Conservation (phyloP, 768 basidiomycete genomes). For the Leccinum rimulosum region DNA sequence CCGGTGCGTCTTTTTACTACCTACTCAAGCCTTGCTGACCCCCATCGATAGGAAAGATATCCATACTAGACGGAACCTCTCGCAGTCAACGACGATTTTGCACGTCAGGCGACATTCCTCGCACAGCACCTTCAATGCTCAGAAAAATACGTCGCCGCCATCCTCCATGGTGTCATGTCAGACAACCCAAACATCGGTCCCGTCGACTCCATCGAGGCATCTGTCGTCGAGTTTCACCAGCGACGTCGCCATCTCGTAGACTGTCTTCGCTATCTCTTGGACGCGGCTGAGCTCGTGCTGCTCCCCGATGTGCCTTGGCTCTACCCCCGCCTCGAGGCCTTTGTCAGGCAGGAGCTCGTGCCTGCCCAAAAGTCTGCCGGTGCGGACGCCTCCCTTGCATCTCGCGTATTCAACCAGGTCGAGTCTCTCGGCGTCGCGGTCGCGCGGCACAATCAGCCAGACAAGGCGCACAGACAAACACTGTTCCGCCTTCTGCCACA, state of each 20-base stretch:
- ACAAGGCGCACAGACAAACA: constrained; percentile 59
- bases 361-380: no score
- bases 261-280: constrained; percentile 66
- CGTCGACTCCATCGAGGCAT: constrained; percentile 58
- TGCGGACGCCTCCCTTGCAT: constrained; percentile 43
- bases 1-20: no score
- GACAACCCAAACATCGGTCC: constrained; percentile 33
- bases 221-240: constrained; percentile 66
- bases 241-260: constrained; percentile 70
- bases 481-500: constrained; percentile 52
- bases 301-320: no score
- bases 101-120: constrained; percentile 72
- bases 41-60: constrained; percentile 37
- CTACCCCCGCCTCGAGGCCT: no score
- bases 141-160: no score
- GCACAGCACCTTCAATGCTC: constrained; percentile 63
- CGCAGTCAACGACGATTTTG: constrained; percentile 76
- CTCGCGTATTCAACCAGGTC: constrained; percentile 60
- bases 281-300: constrained; percentile 28
- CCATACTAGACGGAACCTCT: constrained; percentile 57
- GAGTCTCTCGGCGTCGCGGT: constrained; percentile 58
- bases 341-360: no score
- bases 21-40: no score
- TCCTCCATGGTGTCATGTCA: no score
- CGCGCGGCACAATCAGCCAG: constrained; percentile 52